A percentile compares a stretch with the other conserved stretches of the same genome.
Conservation (phyloP, 2,329 filamentous ascomycete species). For the Fragosphaeria purpurea region DNA sequence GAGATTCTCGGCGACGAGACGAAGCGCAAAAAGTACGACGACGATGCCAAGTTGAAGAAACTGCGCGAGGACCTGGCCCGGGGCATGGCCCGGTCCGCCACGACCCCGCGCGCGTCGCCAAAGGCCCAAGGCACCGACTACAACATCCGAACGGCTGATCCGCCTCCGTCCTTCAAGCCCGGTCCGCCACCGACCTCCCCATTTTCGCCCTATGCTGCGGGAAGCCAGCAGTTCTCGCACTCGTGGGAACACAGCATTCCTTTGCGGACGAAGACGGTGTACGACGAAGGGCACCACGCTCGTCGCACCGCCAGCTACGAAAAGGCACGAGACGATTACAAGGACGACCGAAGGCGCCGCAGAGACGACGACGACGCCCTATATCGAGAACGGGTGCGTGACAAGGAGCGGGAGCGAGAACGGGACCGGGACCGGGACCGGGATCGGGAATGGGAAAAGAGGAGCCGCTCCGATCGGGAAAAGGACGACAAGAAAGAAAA, state of each 20-base stretch:
- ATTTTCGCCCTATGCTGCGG: slow-evolving; percentile 20
- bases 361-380: slow-evolving; percentile 19
- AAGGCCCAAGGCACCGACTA: slow-evolving; percentile 24
- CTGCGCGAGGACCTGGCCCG: slow-evolving; percentile 45
- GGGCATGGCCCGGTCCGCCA: slow-evolving; percentile 33
- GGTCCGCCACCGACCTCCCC: slow-evolving; percentile 20
- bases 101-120: slow-evolving; percentile 29
- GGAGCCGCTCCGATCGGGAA: slow-evolving; percentile 20
- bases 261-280: slow-evolving; percentile 24
- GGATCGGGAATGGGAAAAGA: slow-evolving; percentile 23
- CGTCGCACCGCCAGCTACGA: slow-evolving; percentile 39
- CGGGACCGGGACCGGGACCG: slow-evolving; percentile 7
- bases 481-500: slow-evolving; percentile 19
- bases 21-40: slow-evolving; percentile 67
- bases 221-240: slow-evolving; percentile 27
- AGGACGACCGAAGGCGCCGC: slow-evolving; percentile 20
- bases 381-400: slow-evolving; percentile 18
- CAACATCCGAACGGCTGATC: slow-evolving; percentile 43
- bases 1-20: slow-evolving; percentile 75
- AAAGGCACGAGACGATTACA: slow-evolving; percentile 15
- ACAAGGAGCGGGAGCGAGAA: slow-evolving; percentile 23
- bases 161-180: slow-evolving; percentile 30
- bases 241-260: slow-evolving; percentile 40
- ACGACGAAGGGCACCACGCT: slow-evolving; percentile 32
- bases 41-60: slow-evolving; percentile 57